phyloP scores from a whole-genome alignment of 345 rosid genomes.

The Capsella bursapastoris region DNA sequence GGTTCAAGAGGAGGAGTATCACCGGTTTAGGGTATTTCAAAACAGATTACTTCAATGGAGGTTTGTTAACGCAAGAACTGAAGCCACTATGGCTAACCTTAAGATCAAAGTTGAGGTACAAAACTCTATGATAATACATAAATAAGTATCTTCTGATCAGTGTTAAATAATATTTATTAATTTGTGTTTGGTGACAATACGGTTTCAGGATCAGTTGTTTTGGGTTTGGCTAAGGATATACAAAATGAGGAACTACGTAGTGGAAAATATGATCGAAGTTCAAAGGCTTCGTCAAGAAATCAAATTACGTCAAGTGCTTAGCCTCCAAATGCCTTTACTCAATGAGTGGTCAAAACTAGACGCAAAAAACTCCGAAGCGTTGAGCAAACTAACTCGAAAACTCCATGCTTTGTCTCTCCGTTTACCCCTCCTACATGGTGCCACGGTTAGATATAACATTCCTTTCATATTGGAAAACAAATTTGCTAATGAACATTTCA shows the following conservation, averaged over 20 bases:
- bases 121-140: neutral
- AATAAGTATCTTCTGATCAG: neutral
- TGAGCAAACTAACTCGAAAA: constrained; percentile 63
- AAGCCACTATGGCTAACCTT: constrained; percentile 47
- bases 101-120: constrained; percentile 55
- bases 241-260: constrained; percentile 47
- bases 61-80: constrained; percentile 64
- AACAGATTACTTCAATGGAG: constrained; percentile 66
- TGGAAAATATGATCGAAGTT: constrained; percentile 51
- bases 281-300: constrained; percentile 50
- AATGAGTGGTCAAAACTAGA: constrained; percentile 60
- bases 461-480: no score
- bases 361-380: constrained; percentile 58
- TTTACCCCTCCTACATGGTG: constrained; percentile 57
- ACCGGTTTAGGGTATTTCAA: constrained; percentile 52
- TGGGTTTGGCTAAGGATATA: constrained; percentile 57
- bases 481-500: neutral
- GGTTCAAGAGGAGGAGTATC: constrained; percentile 58
- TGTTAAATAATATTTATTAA: no score
- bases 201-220: constrained; percentile 58
- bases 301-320: constrained; percentile 50
- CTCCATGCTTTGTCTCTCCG: constrained; percentile 57
- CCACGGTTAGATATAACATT: constrained; percentile 48
- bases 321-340: constrained; percentile 56
- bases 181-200: no score